phyloP scores from a whole-genome alignment of 78 protist genomes.

The Speleostelium caveatum region DNA sequence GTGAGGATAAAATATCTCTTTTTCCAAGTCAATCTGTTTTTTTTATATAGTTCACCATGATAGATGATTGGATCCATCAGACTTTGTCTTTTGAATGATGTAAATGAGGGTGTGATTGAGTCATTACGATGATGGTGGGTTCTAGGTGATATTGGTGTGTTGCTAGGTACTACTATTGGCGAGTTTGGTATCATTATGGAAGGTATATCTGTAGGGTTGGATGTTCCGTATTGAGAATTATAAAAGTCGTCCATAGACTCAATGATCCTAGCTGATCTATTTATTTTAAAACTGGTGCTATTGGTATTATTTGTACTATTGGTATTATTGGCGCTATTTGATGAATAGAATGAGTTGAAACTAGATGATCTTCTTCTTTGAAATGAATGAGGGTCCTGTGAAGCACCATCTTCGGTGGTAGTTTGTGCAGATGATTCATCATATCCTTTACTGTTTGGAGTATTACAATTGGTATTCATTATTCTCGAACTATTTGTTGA shows the following conservation, averaged over 20 bases:
- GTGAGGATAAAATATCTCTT: constrained; percentile 54
- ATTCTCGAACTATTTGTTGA: neutral
- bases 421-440: neutral
- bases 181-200: neutral
- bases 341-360: neutral
- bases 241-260: too few species aligned
- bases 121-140: neutral
- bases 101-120: neutral
- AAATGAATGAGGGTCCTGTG: neutral
- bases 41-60: constrained; percentile 64
- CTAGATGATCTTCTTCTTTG: neutral
- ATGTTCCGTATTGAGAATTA: neutral
- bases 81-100: constrained; percentile 23
- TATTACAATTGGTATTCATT: neutral
- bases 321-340: neutral
- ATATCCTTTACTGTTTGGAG: neutral
- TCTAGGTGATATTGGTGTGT: neutral
- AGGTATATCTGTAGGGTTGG: neutral
- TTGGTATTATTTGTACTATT: too few species aligned
- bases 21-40: constrained; percentile 68
- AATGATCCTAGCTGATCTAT: too few species aligned
- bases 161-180: neutral
- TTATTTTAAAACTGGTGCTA: too few species aligned
- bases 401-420: too few species aligned
- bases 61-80: constrained; percentile 24